These are phyloP conservation scores for Phytophthora parvispora DNA, from an alignment of 352 stramenopile species.

Conservation along the genomic window DNA sequence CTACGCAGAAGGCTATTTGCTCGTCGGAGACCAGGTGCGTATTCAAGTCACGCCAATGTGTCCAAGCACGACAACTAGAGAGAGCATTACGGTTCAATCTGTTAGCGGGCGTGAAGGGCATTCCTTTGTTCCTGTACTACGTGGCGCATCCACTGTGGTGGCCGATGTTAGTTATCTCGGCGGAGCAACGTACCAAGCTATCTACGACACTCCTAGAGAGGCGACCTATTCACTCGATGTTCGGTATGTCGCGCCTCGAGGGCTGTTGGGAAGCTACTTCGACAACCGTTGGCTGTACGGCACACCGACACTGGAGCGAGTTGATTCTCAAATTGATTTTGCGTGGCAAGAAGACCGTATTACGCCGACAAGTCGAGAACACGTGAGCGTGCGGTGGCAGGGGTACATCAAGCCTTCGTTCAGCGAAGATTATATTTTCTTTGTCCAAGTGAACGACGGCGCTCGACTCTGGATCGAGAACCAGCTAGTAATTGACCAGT, in stretches of 20 bases:
- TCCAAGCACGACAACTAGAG: slow-evolving; percentile 50
- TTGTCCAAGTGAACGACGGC: slow-evolving; percentile 91
- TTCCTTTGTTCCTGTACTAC: slow-evolving; percentile 73
- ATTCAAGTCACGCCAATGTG: slow-evolving; percentile 57
- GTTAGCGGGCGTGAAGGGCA: slow-evolving; percentile 70
- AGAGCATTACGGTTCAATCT: slow-evolving; percentile 40
- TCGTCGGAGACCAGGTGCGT: slow-evolving; percentile 51
- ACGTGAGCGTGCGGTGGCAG: slow-evolving; percentile 96
- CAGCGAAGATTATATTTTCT: slow-evolving; percentile 91
- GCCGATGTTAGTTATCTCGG: slow-evolving; percentile 70
- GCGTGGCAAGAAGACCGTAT: slow-evolving; percentile 90
- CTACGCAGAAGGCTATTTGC: slow-evolving; percentile 88
- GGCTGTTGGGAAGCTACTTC: slow-evolving; percentile 95
- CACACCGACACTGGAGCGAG: slow-evolving; percentile 77
- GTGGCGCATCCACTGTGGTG: slow-evolving; percentile 59
- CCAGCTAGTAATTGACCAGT: slow-evolving; percentile 61
- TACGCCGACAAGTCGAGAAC: slow-evolving; percentile 93
- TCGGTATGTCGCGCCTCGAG: slow-evolving; percentile 72
- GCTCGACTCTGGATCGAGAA: slow-evolving; percentile 87
- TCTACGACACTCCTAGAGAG: slow-evolving; percentile 90
- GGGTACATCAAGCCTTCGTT: slow-evolving; percentile 95
- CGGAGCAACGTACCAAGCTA: slow-evolving; percentile 87
- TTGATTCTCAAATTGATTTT: slow-evolving; percentile 95
- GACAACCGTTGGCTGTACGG: slow-evolving; percentile 97
- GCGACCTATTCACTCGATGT: slow-evolving; percentile 92